These are phyloP conservation scores for Penicillium glabrum DNA, from an alignment of 2,329 filamentous ascomycete genomes.

Conservation along the genomic window DNA sequence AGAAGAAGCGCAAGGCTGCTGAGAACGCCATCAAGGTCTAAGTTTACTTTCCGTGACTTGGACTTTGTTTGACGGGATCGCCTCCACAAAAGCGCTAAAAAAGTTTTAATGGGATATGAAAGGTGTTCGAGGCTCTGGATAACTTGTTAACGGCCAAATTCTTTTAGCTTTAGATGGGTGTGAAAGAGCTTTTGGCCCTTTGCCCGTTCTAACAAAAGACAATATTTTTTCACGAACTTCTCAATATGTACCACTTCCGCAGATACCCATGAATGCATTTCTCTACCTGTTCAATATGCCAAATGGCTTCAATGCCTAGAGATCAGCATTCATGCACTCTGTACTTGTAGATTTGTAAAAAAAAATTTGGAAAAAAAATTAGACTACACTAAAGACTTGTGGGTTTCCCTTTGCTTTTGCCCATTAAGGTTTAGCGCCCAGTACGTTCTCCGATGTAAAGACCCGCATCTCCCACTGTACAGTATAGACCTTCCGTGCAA, in stretches of 20 bases:
- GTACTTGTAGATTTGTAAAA: background rate
- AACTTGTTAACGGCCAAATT: constrained; percentile 29
- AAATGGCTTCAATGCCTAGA: constrained; percentile 14
- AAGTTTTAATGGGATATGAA: constrained; percentile 23
- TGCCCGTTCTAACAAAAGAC: constrained; percentile 29
- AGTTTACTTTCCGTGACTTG: constrained; percentile 30
- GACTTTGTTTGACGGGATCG: constrained; percentile 28
- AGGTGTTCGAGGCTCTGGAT: constrained; percentile 29
- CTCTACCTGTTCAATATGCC: constrained; percentile 23
- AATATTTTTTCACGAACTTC: constrained; percentile 23
- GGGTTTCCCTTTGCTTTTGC: too few relatives aligned
- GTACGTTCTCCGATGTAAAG: too few relatives aligned
- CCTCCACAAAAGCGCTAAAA: constrained; percentile 24
- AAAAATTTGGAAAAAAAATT: too few relatives aligned
- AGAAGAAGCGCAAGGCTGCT: constrained; percentile 92
- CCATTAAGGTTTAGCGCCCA: too few relatives aligned
- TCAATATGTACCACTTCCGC: constrained; percentile 34
- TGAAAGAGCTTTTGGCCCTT: constrained; percentile 23
- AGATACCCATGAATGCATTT: constrained; percentile 46
- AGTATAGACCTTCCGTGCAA: too few relatives aligned
- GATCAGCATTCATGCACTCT: constrained; percentile 26
- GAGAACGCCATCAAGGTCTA: constrained; percentile 99
- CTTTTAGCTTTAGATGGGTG: constrained; percentile 37
- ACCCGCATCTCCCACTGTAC: too few relatives aligned
- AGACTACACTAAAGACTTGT: too few relatives aligned